Percentiles rank a stretch among this genome's conserved stretches.
These are phyloP conservation scores for Colletotrichum godetiae DNA, from an alignment of 2,329 filamentous ascomycete species.

Conservation along the genomic window DNA sequence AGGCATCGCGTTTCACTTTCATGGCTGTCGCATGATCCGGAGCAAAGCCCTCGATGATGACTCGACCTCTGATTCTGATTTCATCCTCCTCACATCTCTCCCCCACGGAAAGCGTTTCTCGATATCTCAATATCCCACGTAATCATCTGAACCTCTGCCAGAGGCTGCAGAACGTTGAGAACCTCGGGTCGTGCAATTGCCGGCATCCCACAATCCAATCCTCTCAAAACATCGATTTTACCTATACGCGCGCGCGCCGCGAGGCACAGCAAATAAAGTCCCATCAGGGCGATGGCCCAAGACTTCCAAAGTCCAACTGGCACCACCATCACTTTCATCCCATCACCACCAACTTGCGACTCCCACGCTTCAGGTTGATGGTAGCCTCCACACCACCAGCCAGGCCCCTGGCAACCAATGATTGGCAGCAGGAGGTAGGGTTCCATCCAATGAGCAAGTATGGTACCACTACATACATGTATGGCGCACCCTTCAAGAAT, in stretches of 20 bases:
- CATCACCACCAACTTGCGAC: not conserved
- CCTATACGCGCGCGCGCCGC: not conserved
- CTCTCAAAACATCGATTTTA: not conserved
- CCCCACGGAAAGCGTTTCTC: not conserved
- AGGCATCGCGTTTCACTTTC: not conserved
- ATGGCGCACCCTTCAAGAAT: not conserved
- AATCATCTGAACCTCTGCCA: not conserved
- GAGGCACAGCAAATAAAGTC: not conserved
- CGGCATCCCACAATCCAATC: not conserved
- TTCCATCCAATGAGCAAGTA: not conserved
- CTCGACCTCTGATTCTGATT: not conserved
- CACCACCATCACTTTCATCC: not conserved
- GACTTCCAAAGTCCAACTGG: not conserved
- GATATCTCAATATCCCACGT: not conserved
- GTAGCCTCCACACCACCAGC: conserved; percentile 22
- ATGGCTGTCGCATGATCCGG: not conserved
- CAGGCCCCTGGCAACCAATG: not conserved
- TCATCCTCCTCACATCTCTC: not conserved
- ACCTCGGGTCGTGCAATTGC: not conserved
- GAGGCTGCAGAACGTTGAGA: not conserved
- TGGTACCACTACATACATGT: not conserved
- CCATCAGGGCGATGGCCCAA: not conserved
- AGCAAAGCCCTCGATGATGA: not conserved
- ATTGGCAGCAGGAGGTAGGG: too few species aligned
- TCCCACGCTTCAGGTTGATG: conserved; percentile 7